A percentile compares a stretch with the other conserved stretches of the same genome.
These are phyloP conservation scores for Cyphellophora europaea DNA, from an alignment of 2,329 filamentous ascomycete species.

Conservation along the genomic window DNA sequence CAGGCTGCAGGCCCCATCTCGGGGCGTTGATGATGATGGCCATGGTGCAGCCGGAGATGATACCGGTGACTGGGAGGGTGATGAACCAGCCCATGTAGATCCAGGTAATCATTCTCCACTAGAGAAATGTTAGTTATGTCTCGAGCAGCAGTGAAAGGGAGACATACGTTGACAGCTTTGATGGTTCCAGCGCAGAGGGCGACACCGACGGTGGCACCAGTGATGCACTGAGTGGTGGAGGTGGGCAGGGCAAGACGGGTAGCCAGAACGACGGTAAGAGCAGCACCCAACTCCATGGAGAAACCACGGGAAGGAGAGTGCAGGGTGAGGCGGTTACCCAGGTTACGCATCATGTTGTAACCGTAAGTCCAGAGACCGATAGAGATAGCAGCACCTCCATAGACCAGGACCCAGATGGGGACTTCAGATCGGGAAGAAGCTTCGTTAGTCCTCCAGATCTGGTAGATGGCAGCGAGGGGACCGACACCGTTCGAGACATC, in stretches of 20 bases:
- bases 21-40: slow-evolving; percentile 49
- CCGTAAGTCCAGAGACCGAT: slow-evolving; percentile 65
- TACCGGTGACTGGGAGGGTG: slow-evolving; percentile 54
- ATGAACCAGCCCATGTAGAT: slow-evolving; percentile 58
- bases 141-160: too few species aligned
- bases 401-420: slow-evolving; percentile 65
- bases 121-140: too few species aligned
- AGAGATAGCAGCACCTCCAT: slow-evolving; percentile 54
- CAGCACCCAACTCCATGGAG: slow-evolving; percentile 72
- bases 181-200: slow-evolving; percentile 59
- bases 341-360: slow-evolving; percentile 78
- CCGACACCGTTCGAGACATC: slow-evolving; percentile 65
- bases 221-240: slow-evolving; percentile 73
- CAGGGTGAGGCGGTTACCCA: slow-evolving; percentile 72
- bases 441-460: slow-evolving; percentile 54
- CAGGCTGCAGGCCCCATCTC: slow-evolving; percentile 28
- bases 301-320: slow-evolving; percentile 50
- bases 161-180: slow-evolving; percentile 68
- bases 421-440: slow-evolving; percentile 56
- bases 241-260: slow-evolving; percentile 66
- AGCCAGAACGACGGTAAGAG: slow-evolving; percentile 66
- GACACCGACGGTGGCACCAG: slow-evolving; percentile 47
- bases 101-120: slow-evolving; percentile 60
- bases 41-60: slow-evolving; percentile 44
- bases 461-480: slow-evolving; percentile 61